Percentiles rank a stretch among this genome's conserved stretches.
Conservation (phyloP, 345 rosid species). For the Populus nigra region DNA sequence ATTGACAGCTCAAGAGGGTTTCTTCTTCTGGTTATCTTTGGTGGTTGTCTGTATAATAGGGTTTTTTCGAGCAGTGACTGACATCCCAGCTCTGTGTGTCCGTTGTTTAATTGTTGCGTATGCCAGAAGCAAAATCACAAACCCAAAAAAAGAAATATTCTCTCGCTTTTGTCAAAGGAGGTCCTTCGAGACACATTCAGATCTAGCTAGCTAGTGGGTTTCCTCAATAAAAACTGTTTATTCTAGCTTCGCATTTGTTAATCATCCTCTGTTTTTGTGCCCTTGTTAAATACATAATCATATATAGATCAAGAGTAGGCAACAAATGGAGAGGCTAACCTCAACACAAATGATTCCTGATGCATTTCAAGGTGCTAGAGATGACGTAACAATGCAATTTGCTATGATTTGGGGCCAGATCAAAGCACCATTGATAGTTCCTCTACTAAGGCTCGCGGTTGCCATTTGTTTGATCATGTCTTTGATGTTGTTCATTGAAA, state of each 20-base stretch:
- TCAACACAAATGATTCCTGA: conserved; percentile 41
- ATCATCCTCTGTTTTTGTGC: too few relatives aligned
- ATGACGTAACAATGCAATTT: conserved; percentile 31
- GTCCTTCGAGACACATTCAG: too few relatives aligned
- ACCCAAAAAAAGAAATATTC: too few relatives aligned
- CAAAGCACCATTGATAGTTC: conserved; percentile 81
- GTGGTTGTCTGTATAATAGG: neutral
- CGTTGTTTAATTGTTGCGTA: too few relatives aligned
- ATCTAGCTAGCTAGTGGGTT: too few relatives aligned
- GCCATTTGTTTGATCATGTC: conserved; percentile 77
- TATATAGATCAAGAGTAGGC: neutral
- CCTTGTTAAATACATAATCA: too few relatives aligned
- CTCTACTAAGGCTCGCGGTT: conserved; percentile 58
- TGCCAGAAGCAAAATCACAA: too few relatives aligned
- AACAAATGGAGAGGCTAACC: conserved; percentile 42
- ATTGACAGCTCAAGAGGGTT: too few relatives aligned
- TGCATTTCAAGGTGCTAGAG: conserved; percentile 46
- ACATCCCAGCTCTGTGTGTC: neutral
- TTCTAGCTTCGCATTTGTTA: too few relatives aligned
- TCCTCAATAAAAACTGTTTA: too few relatives aligned
- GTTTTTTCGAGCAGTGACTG: neutral
- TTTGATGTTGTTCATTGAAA: conserved; percentile 79
- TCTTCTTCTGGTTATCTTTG: too few relatives aligned
- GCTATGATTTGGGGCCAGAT: conserved; percentile 54
- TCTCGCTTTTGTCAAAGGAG: too few relatives aligned